These are phyloP conservation scores for Aphanomyces euteiches DNA, from an alignment of 352 stramenopile genomes.

Conservation along the genomic window DNA sequence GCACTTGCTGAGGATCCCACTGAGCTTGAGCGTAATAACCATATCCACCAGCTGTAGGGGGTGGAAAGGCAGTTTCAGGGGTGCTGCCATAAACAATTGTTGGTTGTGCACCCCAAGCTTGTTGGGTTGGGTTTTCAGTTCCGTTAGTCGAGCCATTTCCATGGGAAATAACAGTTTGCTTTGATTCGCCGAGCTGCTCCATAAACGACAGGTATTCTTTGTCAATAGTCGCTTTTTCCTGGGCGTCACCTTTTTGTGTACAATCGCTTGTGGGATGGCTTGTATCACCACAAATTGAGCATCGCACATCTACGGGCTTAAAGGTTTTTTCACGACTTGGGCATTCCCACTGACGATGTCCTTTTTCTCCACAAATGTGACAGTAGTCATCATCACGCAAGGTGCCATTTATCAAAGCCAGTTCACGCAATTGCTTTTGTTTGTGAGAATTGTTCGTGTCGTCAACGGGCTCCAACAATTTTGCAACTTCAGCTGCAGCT, in stretches of 20 bases:
- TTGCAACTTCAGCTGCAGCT: conserved; percentile 85
- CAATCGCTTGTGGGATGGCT: conserved; percentile 98
- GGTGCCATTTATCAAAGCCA: conserved; percentile 99
- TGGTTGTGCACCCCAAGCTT: not conserved
- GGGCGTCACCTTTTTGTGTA: conserved; percentile 61
- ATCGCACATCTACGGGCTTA: conserved; percentile 89
- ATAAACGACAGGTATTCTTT: conserved; percentile 85
- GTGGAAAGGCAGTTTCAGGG: conserved; percentile 8
- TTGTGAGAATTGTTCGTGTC: conserved; percentile 95
- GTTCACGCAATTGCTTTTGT: conserved; percentile 96
- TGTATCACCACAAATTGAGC: conserved; percentile 97
- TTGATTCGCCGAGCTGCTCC: conserved; percentile 71
- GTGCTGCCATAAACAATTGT: conserved; percentile 3
- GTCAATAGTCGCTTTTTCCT: conserved; percentile 73
- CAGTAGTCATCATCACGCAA: conserved; percentile 97
- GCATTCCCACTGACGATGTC: conserved; percentile 97
- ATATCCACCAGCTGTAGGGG: conserved; percentile 6
- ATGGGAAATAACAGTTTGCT: conserved; percentile 12
- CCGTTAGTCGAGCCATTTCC: not conserved
- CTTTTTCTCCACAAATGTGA: conserved; percentile 97
- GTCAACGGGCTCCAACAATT: conserved; percentile 89
- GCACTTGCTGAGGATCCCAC: not conserved
- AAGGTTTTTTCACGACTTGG: conserved; percentile 86
- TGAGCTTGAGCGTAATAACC: conserved; percentile 6
- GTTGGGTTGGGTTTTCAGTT: not conserved